Base-by-base conservation (phyloP, 495 filamentous ascomycete species). In the Penicillium malachiteum region DNA sequence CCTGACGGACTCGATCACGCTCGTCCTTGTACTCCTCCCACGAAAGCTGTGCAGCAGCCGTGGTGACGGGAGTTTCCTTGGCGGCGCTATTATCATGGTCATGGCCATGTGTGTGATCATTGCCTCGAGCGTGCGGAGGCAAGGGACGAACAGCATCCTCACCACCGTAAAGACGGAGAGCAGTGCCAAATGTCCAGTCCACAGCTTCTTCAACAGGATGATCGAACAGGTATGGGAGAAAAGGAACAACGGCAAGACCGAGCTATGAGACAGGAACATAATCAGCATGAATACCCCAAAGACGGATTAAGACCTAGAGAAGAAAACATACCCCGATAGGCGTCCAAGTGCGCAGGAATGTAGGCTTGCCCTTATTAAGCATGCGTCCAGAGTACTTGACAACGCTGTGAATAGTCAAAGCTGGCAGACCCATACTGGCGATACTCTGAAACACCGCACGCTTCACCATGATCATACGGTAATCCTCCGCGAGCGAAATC, bases 371-470 rank as follows among this genome's bases (percentile, higher is more conserved):
- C 63, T 88, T 76, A 73, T 92, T 96, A 70, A 98, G 58, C 52
- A 91, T 90, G 7, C 76, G 75, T 0, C 94, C 91, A 7, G 87
- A 89, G 66, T 98, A 96, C 60, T 82, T 81, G 38, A 98, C 94
- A 11, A 97, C 78, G 50, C 84, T 89, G 66, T 98, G 94, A 52
- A 98, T 97, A 0, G 94, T 98, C 54, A 98, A 90, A 0, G 94
- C 94, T 3, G 94, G 94, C 56, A 97, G 66, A 8, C 89, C 94
- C 94, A 98, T 98, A 66, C 83, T 88, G 3, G 94, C 94, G 45
- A 98, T 50, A 58, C 82, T 82, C 76, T 98, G 94, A 70, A 98
- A 98, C 5, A 96, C 77, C 1, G 85, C 91, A 21, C 94, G 79
- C 76, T 97, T 88, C 35, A 83, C 87, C 92, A 96, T 95, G 8